These are phyloP conservation scores for Colletotrichum graminicola DNA, from an alignment of 2,329 filamentous ascomycete species.

Conservation along the genomic window DNA sequence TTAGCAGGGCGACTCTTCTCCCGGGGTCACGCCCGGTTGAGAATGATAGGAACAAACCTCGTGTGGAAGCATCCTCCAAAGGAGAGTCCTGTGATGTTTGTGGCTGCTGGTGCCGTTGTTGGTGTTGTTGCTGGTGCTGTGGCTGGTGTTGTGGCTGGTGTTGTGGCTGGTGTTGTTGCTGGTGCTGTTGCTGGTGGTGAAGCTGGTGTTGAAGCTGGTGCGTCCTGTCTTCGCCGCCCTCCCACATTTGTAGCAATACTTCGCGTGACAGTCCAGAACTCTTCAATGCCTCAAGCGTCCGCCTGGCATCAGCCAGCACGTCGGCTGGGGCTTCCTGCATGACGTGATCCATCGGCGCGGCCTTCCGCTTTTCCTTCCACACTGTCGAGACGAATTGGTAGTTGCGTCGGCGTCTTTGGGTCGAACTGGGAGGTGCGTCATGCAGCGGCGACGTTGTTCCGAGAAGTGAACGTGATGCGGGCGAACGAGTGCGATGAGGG, in stretches of 20 bases:
- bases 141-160: slow-evolving; percentile 10
- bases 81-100: slow-evolving; percentile 30
- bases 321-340: slow-evolving; percentile 54
- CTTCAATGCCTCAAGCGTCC: slow-evolving; percentile 60
- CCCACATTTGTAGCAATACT: slow-evolving; percentile 48
- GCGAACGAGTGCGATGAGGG: slow-evolving; percentile 5
- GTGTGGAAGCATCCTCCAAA: slow-evolving; percentile 41
- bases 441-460: not conserved
- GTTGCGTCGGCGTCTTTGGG: slow-evolving; percentile 10
- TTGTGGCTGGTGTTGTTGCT: not conserved
- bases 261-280: slow-evolving; percentile 60
- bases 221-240: slow-evolving; percentile 40
- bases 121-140: slow-evolving; percentile 16
- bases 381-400: not conserved
- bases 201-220: slow-evolving; percentile 25
- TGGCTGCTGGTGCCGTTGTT: slow-evolving; percentile 10
- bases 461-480: not conserved
- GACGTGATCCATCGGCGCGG: slow-evolving; percentile 39
- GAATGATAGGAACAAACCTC: slow-evolving; percentile 30
- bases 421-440: not conserved
- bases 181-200: not conserved
- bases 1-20: slow-evolving; percentile 16
- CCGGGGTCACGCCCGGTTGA: not conserved
- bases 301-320: slow-evolving; percentile 59
- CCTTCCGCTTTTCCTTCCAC: slow-evolving; percentile 22